Evolutionary conservation across 177 flowering plant species (phyloP).

Genomic region (Vitis hybrid): DNA sequence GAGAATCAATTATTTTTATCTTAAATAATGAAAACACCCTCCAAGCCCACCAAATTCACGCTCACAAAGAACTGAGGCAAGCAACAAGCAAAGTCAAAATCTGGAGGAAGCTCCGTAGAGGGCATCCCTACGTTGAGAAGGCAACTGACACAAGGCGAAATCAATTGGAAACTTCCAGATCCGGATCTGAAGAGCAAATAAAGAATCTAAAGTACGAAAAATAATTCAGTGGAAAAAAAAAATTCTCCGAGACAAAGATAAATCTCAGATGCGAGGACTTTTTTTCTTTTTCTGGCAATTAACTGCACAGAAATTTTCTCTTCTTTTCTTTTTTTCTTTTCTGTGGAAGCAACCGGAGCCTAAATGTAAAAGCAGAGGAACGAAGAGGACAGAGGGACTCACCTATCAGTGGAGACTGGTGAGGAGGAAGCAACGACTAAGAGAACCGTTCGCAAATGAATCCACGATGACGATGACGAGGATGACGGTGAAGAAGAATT

Average conservation of each 20-base stretch:
- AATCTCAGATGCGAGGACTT: too few relatives aligned
- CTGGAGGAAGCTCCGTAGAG: not conserved
- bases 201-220: not conserved
- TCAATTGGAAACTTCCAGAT: constrained; percentile 1
- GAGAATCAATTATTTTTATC: not conserved
- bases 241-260: too few relatives aligned
- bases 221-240: not conserved
- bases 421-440: constrained; percentile 32
- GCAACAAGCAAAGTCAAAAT: not conserved
- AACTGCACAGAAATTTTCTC: too few relatives aligned
- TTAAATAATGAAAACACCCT: not conserved
- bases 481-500: constrained; percentile 15
- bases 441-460: constrained; percentile 34
- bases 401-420: constrained; percentile 27
- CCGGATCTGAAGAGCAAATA: constrained; percentile 1
- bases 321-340: too few relatives aligned
- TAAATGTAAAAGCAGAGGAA: not conserved
- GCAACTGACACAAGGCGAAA: not conserved
- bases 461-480: constrained; percentile 27
- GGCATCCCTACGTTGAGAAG: not conserved
- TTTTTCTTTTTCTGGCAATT: too few relatives aligned
- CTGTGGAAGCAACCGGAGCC: too few relatives aligned
- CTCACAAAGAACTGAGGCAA: not conserved
- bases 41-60: constrained; percentile 3
- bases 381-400: constrained; percentile 8